Conservation (phyloP, 495 filamentous ascomycete species). For the Daldinia loculata region DNA sequence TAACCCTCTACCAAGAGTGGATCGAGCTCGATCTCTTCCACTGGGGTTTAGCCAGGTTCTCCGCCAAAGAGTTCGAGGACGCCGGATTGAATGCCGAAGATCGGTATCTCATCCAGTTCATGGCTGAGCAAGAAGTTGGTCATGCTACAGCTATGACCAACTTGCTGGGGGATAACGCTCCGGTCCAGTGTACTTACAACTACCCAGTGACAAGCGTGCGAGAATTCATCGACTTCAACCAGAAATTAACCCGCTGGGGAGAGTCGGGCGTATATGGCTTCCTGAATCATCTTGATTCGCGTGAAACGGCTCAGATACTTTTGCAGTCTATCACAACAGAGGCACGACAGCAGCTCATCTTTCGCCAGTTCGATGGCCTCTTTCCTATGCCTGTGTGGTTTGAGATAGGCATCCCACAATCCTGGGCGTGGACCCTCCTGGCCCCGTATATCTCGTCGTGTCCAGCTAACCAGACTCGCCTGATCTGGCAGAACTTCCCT, state of each 20-base stretch:
- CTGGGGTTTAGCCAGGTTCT: slow-evolving; percentile 76
- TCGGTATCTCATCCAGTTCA: slow-evolving; percentile 77
- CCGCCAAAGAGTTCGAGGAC: slow-evolving; percentile 71
- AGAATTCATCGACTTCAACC: slow-evolving; percentile 86
- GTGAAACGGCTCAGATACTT: slow-evolving; percentile 76
- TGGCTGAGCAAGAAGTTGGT: slow-evolving; percentile 86
- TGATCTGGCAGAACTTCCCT: slow-evolving; percentile 92
- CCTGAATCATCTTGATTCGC: slow-evolving; percentile 79
- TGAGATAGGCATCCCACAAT: slow-evolving; percentile 81
- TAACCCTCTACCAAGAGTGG: slow-evolving; percentile 83
- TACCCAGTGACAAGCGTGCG: slow-evolving; percentile 81
- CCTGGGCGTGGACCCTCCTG: slow-evolving; percentile 86
- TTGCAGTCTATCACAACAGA: slow-evolving; percentile 83
- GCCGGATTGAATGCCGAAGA: slow-evolving; percentile 75
- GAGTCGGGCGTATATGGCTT: slow-evolving; percentile 89
- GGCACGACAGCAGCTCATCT: slow-evolving; percentile 86
- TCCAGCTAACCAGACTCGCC: slow-evolving; percentile 74
- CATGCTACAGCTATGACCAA: slow-evolving; percentile 83
- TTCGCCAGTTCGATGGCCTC: slow-evolving; percentile 85
- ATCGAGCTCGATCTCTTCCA: slow-evolving; percentile 91
- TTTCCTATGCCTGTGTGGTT: slow-evolving; percentile 91
- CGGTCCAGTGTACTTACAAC: slow-evolving; percentile 80
- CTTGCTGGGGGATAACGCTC: slow-evolving; percentile 79
- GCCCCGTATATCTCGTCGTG: slow-evolving; percentile 86
- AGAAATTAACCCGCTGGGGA: slow-evolving; percentile 83